Conservation (phyloP, 108 stramenopile genomes). For the Asterionellopsis glacialis region DNA sequence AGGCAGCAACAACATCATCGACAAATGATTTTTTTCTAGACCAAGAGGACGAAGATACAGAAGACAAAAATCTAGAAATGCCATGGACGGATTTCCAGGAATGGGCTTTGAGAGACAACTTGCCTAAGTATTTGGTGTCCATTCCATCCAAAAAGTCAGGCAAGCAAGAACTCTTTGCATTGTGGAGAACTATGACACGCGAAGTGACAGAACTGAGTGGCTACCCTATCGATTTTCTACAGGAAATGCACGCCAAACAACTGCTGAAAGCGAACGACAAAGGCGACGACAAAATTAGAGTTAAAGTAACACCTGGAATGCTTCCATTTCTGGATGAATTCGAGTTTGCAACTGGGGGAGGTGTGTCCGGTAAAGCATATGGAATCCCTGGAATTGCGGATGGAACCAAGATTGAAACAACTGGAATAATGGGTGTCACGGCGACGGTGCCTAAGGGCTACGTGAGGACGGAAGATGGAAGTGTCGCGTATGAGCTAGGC, state of each 20-base stretch:
- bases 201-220: constrained; percentile 68
- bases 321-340: constrained; percentile 74
- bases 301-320: constrained; percentile 19
- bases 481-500: constrained; percentile 64
- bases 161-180: constrained; percentile 21
- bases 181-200: constrained; percentile 68
- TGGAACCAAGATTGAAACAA: constrained; percentile 63
- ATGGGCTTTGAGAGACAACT: constrained; percentile 51
- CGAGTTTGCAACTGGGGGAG: constrained; percentile 58
- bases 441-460: constrained; percentile 62
- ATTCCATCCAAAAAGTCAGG: constrained; percentile 21
- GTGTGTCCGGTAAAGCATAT: constrained; percentile 54
- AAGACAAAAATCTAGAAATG: constrained; percentile 4
- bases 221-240: constrained; percentile 63
- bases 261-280: background rate
- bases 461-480: constrained; percentile 49
- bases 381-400: constrained; percentile 69
- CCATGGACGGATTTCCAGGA: constrained; percentile 71
- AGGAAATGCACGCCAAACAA: constrained; percentile 12
- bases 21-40: too few species aligned
- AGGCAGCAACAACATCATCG: too few species aligned
- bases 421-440: constrained; percentile 39
- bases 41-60: too few species aligned
- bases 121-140: constrained; percentile 47
- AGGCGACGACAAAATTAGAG: background rate